Evolutionary conservation across 2,329 filamentous ascomycete species (phyloP), one percentile per base, ranked within the genome.

Genomic region (Calonectria leucothoes): DNA sequence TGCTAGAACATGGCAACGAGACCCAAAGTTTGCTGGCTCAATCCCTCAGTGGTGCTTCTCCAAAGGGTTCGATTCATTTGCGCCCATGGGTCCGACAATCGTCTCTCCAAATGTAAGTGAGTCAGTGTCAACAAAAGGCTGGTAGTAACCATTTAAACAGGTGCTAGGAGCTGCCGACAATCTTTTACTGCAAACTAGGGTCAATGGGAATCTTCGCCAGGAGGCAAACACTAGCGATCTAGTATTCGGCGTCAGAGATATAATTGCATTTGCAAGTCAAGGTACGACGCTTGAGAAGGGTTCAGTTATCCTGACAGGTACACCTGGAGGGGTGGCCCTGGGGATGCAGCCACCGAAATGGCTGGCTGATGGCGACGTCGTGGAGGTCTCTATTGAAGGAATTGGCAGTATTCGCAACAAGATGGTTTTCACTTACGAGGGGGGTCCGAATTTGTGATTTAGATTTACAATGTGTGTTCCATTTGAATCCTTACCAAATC

Each of bases 1-100:
- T 59, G 55, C 55, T 11, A 25, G 55, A 25, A 59, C 55, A 27
- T 59, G 55, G 55, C 55, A 59, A 20, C 20, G 55, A 7, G 55
- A 59, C 20, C 55, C 55, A 6, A 23, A 59, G 10, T 59, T 59
- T 27, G 55, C 55, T 6, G 55, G 55, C 55, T 59, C 55, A 14
- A 33, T 59, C 12, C 55, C 55, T 37, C 55, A 59, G 12, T 59
- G 55, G 55, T 59, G 55, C 8, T 59, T 59, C 33, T 37, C 55
- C 12, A 59, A 59, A 39, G 55, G 55, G 20, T 59, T 59, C 23
- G 55, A 59, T 17, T 37, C 55, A 1, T 59, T 59, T 39, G 55
- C 55, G 12, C 55, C 55, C 3, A 39, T 59, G 33, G 55, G 55
- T 2, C 55, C 55, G 8, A 17, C n/a, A 7, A 39, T 59, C 14